Conservation (phyloP, 192 early-diverging fungal genomes). For the Coemansia sp. region DNA sequence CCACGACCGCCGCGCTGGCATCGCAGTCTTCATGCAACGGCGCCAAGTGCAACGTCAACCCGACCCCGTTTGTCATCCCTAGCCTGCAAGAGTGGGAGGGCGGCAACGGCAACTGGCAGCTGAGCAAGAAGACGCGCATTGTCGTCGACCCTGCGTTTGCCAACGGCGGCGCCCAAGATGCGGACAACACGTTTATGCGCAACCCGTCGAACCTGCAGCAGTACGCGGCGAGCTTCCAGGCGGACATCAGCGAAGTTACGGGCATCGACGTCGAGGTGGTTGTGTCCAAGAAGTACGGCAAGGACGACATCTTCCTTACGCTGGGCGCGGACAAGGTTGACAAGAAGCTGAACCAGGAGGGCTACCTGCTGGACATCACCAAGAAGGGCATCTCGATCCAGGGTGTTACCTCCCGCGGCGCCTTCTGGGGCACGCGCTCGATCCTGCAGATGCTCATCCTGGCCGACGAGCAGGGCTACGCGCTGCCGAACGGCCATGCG, state of each 20-base stretch:
- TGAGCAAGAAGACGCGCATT: slow-evolving; percentile 28
- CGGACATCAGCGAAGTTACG: slow-evolving; percentile 34
- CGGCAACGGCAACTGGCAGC: slow-evolving; percentile 31
- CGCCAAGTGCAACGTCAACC: slow-evolving; percentile 11
- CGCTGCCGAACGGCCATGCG: slow-evolving; percentile 39
- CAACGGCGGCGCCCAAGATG: slow-evolving; percentile 26
- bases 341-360: slow-evolving; percentile 28
- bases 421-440: slow-evolving; percentile 50
- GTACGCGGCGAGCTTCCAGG: slow-evolving; percentile 33
- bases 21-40: slow-evolving; percentile 2
- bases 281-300: slow-evolving; percentile 13
- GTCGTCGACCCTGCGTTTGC: slow-evolving; percentile 39
- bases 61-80: slow-evolving; percentile 45
- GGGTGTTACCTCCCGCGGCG: slow-evolving; percentile 38
- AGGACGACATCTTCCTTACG: slow-evolving; percentile 42
- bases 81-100: slow-evolving; percentile 44
- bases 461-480: slow-evolving; percentile 32
- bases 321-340: slow-evolving; percentile 38
- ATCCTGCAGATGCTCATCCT: slow-evolving; percentile 52
- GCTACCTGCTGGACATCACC: slow-evolving; percentile 39
- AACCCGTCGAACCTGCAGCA: slow-evolving; percentile 38
- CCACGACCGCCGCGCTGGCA: slow-evolving; percentile 5
- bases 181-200: slow-evolving; percentile 32
- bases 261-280: slow-evolving; percentile 33
- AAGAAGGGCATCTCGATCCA: slow-evolving; percentile 37